Conservation (phyloP, 2,329 filamentous ascomycete species). For the Stagonosporopsis chrysanthemi region DNA sequence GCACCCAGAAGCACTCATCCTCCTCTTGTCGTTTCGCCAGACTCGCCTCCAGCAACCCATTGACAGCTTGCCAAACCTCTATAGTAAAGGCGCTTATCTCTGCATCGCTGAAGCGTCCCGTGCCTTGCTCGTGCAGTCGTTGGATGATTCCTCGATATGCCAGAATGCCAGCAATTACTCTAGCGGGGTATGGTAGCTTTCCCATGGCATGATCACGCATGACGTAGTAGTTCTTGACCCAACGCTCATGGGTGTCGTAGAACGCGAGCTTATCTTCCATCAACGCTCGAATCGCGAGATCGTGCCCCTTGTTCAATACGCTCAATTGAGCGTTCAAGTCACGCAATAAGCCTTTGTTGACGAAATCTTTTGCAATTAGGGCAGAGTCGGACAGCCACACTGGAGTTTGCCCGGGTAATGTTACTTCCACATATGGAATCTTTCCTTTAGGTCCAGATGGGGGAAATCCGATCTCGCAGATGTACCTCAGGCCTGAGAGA, state of each 20-base stretch:
- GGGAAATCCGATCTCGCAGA: conserved; percentile 55
- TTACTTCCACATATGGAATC: conserved; percentile 63
- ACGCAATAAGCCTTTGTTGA: conserved; percentile 51
- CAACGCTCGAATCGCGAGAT: conserved; percentile 62
- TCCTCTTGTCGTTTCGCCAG: conserved; percentile 40
- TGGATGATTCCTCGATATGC: conserved; percentile 54
- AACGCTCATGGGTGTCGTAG: conserved; percentile 62
- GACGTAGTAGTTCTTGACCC: conserved; percentile 65
- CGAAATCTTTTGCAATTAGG: conserved; percentile 61
- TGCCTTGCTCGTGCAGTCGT: conserved; percentile 65
- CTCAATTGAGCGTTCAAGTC: conserved; percentile 60
- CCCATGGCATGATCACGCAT: conserved; percentile 63
- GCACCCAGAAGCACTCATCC: conserved; percentile 62
- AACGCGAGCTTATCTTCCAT: conserved; percentile 69
- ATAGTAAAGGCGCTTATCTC: conserved; percentile 57
- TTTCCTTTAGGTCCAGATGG: conserved; percentile 63
- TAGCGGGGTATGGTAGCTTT: conserved; percentile 61
- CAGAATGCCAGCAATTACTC: conserved; percentile 60
- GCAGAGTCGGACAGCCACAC: conserved; percentile 59
- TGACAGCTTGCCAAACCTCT: conserved; percentile 64
- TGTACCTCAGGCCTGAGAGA: conserved; percentile 59
- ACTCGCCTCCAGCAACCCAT: conserved; percentile 52
- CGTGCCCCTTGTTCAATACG: conserved; percentile 53
- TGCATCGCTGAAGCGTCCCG: conserved; percentile 57
- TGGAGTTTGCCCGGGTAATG: conserved; percentile 19